A percentile compares a stretch with the other conserved stretches of the same genome.
These are phyloP conservation scores for Polyporus tsugae DNA, from an alignment of 1,284 basidiomycete genomes.

Conservation along the genomic window DNA sequence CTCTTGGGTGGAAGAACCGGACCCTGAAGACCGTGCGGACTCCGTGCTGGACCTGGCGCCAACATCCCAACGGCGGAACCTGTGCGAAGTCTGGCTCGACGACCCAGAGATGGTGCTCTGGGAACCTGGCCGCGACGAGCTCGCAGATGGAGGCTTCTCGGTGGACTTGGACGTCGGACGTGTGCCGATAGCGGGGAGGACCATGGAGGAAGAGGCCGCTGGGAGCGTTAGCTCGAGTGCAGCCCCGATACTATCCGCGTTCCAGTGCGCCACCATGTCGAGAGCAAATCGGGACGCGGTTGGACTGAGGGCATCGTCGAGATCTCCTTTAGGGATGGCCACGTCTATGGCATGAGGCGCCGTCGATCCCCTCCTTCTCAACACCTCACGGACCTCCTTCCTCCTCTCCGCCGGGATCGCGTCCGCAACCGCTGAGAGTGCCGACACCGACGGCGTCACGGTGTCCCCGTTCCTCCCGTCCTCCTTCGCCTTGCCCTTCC, in stretches of 20 bases:
- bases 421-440: slow-evolving; percentile 57
- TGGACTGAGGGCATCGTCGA: not conserved
- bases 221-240: slow-evolving; percentile 13
- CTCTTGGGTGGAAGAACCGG: not conserved
- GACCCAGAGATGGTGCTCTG: slow-evolving; percentile 20
- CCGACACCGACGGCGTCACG: slow-evolving; percentile 59
- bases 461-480: slow-evolving; percentile 43
- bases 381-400: slow-evolving; percentile 43
- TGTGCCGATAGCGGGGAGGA: slow-evolving; percentile 22
- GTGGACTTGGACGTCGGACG: not conserved
- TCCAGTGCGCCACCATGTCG: slow-evolving; percentile 6
- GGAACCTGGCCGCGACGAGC: slow-evolving; percentile 19
- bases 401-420: slow-evolving; percentile 50
- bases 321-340: not conserved
- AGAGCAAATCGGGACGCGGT: slow-evolving; percentile 8
- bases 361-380: slow-evolving; percentile 28
- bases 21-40: not conserved
- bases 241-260: not conserved
- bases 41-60: slow-evolving; percentile 26
- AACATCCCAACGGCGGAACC: slow-evolving; percentile 23
- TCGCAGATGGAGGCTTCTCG: slow-evolving; percentile 34
- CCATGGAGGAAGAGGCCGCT: slow-evolving; percentile 29
- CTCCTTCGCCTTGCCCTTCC: slow-evolving; percentile 54
- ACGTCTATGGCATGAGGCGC: not conserved
- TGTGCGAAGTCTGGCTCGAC: slow-evolving; percentile 22